Conservation (phyloP, 148 eudicot species). For the Polygonum aviculare region DNA sequence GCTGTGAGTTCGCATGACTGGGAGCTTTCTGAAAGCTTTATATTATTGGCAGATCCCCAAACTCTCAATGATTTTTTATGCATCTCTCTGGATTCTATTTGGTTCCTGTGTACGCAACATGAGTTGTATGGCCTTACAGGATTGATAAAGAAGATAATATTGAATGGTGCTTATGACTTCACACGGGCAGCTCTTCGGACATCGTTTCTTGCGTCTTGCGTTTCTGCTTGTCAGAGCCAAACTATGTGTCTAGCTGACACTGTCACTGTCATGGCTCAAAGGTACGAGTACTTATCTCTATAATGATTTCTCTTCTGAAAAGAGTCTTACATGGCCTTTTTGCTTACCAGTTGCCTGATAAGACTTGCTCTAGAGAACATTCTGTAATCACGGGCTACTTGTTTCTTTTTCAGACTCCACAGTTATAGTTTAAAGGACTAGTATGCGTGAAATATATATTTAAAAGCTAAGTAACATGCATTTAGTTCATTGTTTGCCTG, state of each 20-base stretch:
- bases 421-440: background rate
- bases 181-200: conserved; percentile 96
- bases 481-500: background rate
- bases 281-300: conserved; percentile 28
- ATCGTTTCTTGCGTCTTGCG: conserved; percentile 95
- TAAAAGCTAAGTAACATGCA: background rate
- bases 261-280: conserved; percentile 84
- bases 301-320: background rate
- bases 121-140: conserved; percentile 66
- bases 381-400: background rate
- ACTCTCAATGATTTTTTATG: conserved; percentile 90
- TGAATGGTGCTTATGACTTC: conserved; percentile 85
- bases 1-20: conserved; percentile 82
- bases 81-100: conserved; percentile 83
- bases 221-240: conserved; percentile 94
- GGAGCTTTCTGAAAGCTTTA: conserved; percentile 69
- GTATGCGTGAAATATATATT: background rate
- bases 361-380: background rate
- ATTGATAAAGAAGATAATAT: conserved; percentile 59
- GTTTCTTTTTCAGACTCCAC: background rate
- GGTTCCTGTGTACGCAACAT: conserved; percentile 75
- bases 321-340: background rate
- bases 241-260: conserved; percentile 92
- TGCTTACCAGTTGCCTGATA: background rate
- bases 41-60: conserved; percentile 64